Evolutionary conservation across 1,284 basidiomycete genomes (phyloP).

Genomic region (Peniophora sp.): DNA sequence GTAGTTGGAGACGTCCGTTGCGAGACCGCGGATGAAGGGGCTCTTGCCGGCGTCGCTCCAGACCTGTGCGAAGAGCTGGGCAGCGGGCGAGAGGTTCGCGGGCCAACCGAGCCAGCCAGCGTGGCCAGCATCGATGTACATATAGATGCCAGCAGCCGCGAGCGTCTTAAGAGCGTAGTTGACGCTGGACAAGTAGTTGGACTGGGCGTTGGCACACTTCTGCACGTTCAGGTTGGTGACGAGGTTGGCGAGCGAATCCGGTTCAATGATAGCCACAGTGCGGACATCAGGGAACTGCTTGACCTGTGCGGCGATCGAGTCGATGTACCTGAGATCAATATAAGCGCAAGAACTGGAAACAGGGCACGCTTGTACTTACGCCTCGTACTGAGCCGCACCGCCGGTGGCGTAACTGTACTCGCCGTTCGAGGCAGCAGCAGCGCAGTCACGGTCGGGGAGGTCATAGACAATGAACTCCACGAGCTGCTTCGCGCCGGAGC

Average conservation of each 20-base stretch:
- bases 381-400: constrained; percentile 47
- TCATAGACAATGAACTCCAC: constrained; percentile 61
- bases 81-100: constrained; percentile 52
- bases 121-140: constrained; percentile 58
- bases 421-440: constrained; percentile 57
- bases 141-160: constrained; percentile 45
- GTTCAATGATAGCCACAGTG: constrained; percentile 57
- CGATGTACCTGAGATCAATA: constrained; percentile 37
- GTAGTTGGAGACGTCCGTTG: constrained; percentile 62
- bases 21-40: constrained; percentile 48
- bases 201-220: constrained; percentile 46
- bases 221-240: constrained; percentile 56
- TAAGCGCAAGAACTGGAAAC: too few relatives aligned
- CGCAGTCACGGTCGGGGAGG: constrained; percentile 55
- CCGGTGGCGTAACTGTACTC: constrained; percentile 52
- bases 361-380: too few relatives aligned
- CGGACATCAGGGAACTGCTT: constrained; percentile 50
- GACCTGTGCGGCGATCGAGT: constrained; percentile 50
- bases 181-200: constrained; percentile 36
- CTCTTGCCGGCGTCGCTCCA: constrained; percentile 43
- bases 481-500: constrained; percentile 40
- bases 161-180: constrained; percentile 53
- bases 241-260: constrained; percentile 53
- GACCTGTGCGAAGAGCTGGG: constrained; percentile 43
- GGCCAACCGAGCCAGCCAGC: constrained; percentile 65